These are phyloP conservation scores for Ochetophila trinervis DNA, from an alignment of 306 rosid genomes.

Conservation along the genomic window DNA sequence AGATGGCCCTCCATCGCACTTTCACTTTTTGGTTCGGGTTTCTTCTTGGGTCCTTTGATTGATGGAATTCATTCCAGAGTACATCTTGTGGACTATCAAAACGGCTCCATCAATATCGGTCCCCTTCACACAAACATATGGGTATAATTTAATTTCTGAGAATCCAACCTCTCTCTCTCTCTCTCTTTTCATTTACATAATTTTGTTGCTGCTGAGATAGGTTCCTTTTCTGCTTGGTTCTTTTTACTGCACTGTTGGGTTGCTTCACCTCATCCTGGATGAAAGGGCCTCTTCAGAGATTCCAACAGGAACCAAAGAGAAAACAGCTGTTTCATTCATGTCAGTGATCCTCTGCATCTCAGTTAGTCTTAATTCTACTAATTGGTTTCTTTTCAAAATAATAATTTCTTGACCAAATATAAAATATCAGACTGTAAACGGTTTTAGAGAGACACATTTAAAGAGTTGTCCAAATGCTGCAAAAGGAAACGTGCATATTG, in stretches of 20 bases:
- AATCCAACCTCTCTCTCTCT: not conserved
- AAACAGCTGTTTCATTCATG: constrained; percentile 48
- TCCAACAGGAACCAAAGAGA: constrained; percentile 38
- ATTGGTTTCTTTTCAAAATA: no score
- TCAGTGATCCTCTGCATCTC: constrained; percentile 22
- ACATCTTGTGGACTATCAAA: constrained; percentile 59
- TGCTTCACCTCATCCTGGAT: constrained; percentile 65
- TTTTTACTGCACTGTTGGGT: constrained; percentile 69
- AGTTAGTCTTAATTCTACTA: no score
- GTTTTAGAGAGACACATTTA: no score
- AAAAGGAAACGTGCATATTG: no score
- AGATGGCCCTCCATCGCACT: constrained; percentile 54
- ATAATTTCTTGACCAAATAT: no score
- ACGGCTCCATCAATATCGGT: constrained; percentile 48
- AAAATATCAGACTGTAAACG: no score
- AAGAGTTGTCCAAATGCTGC: no score
- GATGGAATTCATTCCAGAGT: constrained; percentile 89
- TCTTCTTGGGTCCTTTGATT: constrained; percentile 65
- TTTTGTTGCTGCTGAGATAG: constrained; percentile 25
- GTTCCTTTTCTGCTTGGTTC: constrained; percentile 75
- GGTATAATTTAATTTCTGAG: constrained; percentile 29
- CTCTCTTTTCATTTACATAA: not conserved
- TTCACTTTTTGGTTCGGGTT: constrained; percentile 64
- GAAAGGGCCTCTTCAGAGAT: constrained; percentile 35
- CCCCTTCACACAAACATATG: constrained; percentile 62